Conservation (phyloP, 495 filamentous ascomycete species). For the Acidiella bohemica region DNA sequence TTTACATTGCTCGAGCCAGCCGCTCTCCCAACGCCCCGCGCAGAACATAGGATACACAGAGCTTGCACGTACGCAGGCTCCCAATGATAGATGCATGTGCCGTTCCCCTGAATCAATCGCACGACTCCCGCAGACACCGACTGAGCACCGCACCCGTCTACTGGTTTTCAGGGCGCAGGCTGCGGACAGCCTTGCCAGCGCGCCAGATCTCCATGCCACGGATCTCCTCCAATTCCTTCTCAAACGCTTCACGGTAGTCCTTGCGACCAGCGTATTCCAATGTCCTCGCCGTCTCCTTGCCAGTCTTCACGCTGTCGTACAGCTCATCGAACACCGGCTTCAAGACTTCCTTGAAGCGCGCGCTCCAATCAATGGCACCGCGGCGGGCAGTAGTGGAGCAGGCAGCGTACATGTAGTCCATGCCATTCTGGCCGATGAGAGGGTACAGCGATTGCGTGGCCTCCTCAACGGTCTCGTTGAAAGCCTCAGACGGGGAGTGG, state of each 20-base stretch:
- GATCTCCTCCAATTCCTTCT: slow-evolving; percentile 95
- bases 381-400: slow-evolving; percentile 97
- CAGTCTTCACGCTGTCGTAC: slow-evolving; percentile 79
- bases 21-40: no score
- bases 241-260: slow-evolving; percentile 91
- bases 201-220: slow-evolving; percentile 95
- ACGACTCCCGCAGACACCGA: no score
- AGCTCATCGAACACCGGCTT: slow-evolving; percentile 97
- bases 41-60: no score
- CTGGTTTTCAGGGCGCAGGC: slow-evolving; percentile 21
- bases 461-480: slow-evolving; percentile 99
- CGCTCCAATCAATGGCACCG: slow-evolving; percentile 97
- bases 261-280: slow-evolving; percentile 89
- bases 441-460: slow-evolving; percentile 96
- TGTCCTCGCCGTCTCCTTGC: slow-evolving; percentile 81
- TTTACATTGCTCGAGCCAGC: no score
- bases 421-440: slow-evolving; percentile 86
- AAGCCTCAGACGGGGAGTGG: slow-evolving; percentile 93
- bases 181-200: slow-evolving; percentile 89
- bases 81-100: no score
- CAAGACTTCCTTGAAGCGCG: slow-evolving; percentile 82
- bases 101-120: no score
- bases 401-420: slow-evolving; percentile 99
- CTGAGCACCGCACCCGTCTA: no score
- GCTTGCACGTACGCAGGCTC: no score